Evolutionary conservation across 257 asterid genomes (phyloP).

Genomic region (Nicotiana tomentosiformis): DNA sequence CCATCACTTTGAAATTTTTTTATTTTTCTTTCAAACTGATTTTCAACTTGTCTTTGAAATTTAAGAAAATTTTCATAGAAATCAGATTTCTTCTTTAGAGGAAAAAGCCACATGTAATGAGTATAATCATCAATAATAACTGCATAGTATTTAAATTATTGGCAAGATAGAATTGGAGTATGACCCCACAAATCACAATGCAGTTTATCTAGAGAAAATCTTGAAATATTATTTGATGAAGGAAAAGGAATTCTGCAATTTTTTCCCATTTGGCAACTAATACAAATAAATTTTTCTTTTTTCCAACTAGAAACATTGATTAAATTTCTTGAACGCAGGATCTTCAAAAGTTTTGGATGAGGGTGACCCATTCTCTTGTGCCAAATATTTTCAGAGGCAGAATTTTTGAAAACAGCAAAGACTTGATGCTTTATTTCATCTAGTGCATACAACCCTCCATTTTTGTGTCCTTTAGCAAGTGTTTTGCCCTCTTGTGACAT

Average conservation of each 20-base stretch:
- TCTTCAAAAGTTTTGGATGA: not conserved
- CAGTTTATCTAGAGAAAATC: not conserved
- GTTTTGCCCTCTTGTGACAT: not conserved
- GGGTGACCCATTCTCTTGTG: not conserved
- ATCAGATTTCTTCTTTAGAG: not conserved
- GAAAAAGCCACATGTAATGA: not conserved
- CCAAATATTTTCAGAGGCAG: not conserved
- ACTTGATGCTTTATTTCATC: not conserved
- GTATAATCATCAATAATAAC: not conserved
- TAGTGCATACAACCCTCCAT: not conserved
- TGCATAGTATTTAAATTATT: not conserved
- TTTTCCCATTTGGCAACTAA: conserved; percentile 1
- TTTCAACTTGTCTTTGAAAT: not conserved
- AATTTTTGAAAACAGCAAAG: not conserved
- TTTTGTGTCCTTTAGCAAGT: not conserved
- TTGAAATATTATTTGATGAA: not conserved
- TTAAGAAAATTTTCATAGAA: not conserved
- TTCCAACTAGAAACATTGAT: not conserved
- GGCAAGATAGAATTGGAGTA: too few relatives aligned
- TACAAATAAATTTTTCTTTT: not conserved
- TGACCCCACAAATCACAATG: too few relatives aligned
- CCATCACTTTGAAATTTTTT: not conserved
- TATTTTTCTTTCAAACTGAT: not conserved
- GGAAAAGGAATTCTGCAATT: not conserved
- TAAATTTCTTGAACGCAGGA: not conserved